These are phyloP conservation scores for Eruca vesicaria DNA, from an alignment of 441 rosid species.

Conservation along the genomic window DNA sequence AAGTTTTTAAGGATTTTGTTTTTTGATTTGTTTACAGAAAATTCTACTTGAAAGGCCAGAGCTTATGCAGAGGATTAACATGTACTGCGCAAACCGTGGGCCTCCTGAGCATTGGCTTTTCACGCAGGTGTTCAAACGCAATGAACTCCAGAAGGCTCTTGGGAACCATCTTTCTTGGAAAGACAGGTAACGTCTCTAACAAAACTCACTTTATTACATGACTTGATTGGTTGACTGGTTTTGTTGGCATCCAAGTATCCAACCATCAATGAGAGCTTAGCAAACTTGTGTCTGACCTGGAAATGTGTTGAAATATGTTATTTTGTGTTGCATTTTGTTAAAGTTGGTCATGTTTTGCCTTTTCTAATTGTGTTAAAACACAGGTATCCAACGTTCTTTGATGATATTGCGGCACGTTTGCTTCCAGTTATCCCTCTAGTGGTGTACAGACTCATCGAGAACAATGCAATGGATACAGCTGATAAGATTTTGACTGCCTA, in stretches of 20 bases:
- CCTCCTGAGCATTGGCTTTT: conserved; percentile 87
- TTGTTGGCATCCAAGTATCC: conserved; percentile 5
- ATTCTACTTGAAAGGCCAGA: conserved; percentile 78
- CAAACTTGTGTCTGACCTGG: conserved; percentile 14
- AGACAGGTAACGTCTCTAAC: conserved; percentile 60
- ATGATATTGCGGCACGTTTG: conserved; percentile 87
- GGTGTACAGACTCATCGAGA: conserved; percentile 90
- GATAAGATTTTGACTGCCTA: conserved; percentile 63
- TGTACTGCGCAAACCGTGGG: conserved; percentile 64
- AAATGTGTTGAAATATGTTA: conserved; percentile 2
- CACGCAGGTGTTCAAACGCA: conserved; percentile 75
- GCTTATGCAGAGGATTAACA: conserved; percentile 67
- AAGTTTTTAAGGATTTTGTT: conserved; percentile 2
- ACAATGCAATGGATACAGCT: conserved; percentile 76
- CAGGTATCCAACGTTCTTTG: conserved; percentile 95
- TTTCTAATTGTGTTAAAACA: conserved; percentile 30
- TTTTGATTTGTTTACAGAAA: conserved; percentile 46
- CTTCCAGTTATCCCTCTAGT: conserved; percentile 92
- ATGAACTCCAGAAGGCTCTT: conserved; percentile 84
- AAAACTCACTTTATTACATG: conserved; percentile 8
- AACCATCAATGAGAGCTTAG: conserved; percentile 7
- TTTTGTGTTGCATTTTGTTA: conserved; percentile 1
- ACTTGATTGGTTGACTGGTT: neutral
- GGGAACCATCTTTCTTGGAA: conserved; percentile 99
- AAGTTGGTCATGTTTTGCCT: conserved; percentile 1